Base-by-base conservation (phyloP, 371 early-diverging fungal species). In the Mortierella sp. region DNA sequence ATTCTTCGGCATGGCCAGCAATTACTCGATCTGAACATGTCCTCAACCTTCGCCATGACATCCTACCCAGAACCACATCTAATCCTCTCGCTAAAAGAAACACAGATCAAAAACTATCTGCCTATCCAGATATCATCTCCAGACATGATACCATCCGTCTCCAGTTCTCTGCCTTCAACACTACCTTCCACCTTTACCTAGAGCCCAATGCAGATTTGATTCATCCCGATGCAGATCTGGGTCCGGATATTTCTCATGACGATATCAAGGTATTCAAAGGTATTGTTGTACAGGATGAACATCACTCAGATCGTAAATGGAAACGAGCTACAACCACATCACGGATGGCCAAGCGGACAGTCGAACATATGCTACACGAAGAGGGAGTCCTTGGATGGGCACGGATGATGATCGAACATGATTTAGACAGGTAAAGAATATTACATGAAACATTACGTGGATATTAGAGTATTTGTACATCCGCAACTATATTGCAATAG, bases 191-290 rank as follows among this genome's bases (percentile, higher is more conserved):
- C 45, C 76, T 96, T 57, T 77, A 92, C 58, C 86, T 96, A 7
- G 88, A 87, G 70, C 95, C 93, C 28, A 94, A 95, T 84, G 23
- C 65, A 19, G 91, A 93, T 32, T 70, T 96, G 43, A 80, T 96
- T 55, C 95, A 95, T 78, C 88, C 92, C 2, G 81, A 89, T 1
- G 93, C 94, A 3, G 70, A 68, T 56, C 76, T 85, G 62, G 73
- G 83, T 34, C 70, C 76, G 40, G 87, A 72, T 47, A 81, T 68
- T 19, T 54, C 43, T n/a, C 51, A 37, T 10, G 71, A 86, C 6
- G 88, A 90, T 34, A 83, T 85, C 70, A 86, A 89, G 17, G 73
- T 90, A 0, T 93, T 87, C 83, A 90, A 88, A 43, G 93, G 93
- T 2, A 75, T 86, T 15, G 90, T 91, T 22, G 53, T 85, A 9